A percentile compares a stretch with the other conserved stretches of the same genome.
phyloP scores from a whole-genome alignment of 345 rosid species.

The Moricandia moricandioides region DNA sequence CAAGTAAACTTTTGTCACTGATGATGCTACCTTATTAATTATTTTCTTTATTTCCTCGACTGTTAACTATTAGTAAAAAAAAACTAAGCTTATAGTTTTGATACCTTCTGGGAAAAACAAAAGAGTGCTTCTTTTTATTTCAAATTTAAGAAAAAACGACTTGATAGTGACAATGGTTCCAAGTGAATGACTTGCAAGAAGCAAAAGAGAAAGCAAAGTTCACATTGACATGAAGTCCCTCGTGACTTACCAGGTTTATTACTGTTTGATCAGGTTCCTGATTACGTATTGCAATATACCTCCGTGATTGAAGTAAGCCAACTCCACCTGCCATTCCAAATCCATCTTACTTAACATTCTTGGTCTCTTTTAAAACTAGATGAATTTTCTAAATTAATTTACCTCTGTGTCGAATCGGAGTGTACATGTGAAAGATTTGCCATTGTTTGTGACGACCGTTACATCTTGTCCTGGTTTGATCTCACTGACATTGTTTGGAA shows the following conservation, averaged over 20 bases:
- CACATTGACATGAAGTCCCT: neutral
- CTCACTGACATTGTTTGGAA: constrained; percentile 57
- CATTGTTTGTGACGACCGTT: constrained; percentile 57
- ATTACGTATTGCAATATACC: neutral
- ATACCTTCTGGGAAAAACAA: neutral
- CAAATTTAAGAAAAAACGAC: neutral
- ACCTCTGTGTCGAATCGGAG: constrained; percentile 86
- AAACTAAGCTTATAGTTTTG: neutral
- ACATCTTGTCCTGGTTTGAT: constrained; percentile 90
- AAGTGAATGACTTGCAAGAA: neutral
- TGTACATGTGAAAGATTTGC: constrained; percentile 70
- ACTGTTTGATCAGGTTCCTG: neutral
- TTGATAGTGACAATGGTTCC: neutral
- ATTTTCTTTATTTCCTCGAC: neutral
- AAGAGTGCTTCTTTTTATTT: neutral
- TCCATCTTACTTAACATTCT: neutral
- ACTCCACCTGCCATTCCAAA: neutral
- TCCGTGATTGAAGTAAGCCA: neutral
- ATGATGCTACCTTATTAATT: neutral
- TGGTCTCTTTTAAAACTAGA: neutral
- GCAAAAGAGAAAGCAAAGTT: neutral
- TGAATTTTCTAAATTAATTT: neutral
- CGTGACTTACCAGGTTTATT: neutral
- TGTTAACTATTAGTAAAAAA: neutral
- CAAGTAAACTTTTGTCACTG: neutral